A percentile compares a stretch with the other conserved stretches of the same genome.
Conservation (phyloP, 2,329 filamentous ascomycete genomes). For the Ceratocystis destructans region DNA sequence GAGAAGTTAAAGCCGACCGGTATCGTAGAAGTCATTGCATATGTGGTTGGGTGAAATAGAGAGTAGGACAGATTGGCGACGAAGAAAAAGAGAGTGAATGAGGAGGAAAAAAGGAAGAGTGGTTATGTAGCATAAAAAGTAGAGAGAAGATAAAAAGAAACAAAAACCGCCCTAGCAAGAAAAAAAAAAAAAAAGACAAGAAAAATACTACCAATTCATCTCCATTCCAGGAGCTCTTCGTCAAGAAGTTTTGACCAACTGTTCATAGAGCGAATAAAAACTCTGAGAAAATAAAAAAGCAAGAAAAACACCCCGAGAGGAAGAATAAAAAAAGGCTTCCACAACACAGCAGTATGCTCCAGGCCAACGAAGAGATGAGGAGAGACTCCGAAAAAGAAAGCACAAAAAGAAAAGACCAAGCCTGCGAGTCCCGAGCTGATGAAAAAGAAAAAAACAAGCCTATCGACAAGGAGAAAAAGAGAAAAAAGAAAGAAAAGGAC, state of each 20-base stretch:
- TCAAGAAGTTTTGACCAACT: conserved; percentile 3
- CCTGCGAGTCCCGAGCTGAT: neutral
- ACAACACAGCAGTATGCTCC: neutral
- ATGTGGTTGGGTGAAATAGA: neutral
- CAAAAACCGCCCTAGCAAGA: conserved; percentile 5
- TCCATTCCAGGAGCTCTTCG: conserved; percentile 8
- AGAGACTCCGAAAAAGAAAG: neutral
- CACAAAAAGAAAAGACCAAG: neutral
- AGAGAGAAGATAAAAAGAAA: conserved; percentile 10
- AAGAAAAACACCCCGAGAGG: neutral
- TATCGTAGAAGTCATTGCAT: neutral
- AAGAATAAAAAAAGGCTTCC: neutral
- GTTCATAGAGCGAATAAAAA: conserved; percentile 8
- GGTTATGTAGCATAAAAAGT: conserved; percentile 7
- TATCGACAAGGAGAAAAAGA: neutral
- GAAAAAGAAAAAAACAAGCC: conserved; percentile 2
- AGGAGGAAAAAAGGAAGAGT: neutral
- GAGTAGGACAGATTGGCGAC: neutral
- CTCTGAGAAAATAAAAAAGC: conserved; percentile 1
- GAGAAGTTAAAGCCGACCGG: neutral
- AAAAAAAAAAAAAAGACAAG: conserved; percentile 7
- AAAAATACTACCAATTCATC: neutral
- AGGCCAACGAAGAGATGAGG: neutral
- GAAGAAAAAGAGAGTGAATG: neutral
- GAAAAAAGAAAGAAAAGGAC: neutral